Percentiles rank a stretch among this genome's conserved stretches.
Evolutionary conservation across 495 filamentous ascomycete species (phyloP).

Genomic region (Chaetomium cochliodes): DNA sequence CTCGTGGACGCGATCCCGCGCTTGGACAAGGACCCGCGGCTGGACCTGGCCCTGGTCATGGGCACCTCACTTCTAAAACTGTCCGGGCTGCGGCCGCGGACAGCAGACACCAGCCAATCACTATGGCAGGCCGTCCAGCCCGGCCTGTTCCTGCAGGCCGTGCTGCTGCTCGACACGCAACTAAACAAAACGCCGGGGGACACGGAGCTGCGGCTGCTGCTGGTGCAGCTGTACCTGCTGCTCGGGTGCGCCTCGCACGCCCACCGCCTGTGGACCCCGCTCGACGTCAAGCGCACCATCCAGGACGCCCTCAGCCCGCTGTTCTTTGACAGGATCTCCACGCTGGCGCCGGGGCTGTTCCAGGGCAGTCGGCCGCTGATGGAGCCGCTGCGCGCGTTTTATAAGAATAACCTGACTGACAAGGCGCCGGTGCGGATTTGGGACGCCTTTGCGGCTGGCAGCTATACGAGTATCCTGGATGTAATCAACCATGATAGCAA

Average conservation of each 20-base stretch:
- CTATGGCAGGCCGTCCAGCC: constrained; percentile 36
- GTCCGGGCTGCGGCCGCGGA: constrained; percentile 30
- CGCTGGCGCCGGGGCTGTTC: constrained; percentile 48
- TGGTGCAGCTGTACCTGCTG: constrained; percentile 48
- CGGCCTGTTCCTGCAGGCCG: constrained; percentile 45
- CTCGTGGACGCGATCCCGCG: constrained; percentile 30
- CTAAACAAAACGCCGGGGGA: constrained; percentile 38
- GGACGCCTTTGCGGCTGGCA: constrained; percentile 45
- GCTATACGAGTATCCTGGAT: constrained; percentile 46
- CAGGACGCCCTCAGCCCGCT: constrained; percentile 49
- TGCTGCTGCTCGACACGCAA: constrained; percentile 47
- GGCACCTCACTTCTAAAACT: constrained; percentile 49
- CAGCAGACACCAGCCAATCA: constrained; percentile 23
- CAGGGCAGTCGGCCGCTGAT: constrained; percentile 34
- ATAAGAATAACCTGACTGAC: constrained; percentile 36
- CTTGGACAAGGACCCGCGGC: constrained; percentile 43
- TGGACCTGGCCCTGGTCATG: constrained; percentile 46
- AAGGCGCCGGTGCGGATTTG: constrained; percentile 43
- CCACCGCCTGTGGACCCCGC: constrained; percentile 42
- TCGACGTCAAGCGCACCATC: constrained; percentile 52
- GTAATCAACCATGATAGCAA: constrained; percentile 39
- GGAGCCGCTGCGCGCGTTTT: constrained; percentile 41
- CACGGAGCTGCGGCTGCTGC: constrained; percentile 43
- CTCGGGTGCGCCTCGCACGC: constrained; percentile 46
- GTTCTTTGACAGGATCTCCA: constrained; percentile 53